Base-by-base conservation (phyloP, 495 filamentous ascomycete species). In the Hyaloscypha finlandica region DNA sequence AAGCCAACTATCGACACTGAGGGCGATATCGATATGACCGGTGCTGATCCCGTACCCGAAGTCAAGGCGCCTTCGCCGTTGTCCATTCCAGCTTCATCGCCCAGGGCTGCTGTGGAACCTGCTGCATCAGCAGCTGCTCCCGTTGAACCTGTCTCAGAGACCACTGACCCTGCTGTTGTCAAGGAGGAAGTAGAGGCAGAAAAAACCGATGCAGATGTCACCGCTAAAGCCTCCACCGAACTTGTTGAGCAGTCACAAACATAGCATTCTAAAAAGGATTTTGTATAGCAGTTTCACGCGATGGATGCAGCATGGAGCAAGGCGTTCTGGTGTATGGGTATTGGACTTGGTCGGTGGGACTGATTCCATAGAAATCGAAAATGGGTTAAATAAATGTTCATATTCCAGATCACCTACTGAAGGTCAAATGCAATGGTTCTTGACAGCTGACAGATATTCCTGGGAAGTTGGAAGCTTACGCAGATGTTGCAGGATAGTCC, bases 1-100 rank as follows among this genome's bases (percentile, higher is more conserved):
- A 74, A 74, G 32, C 68, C 77, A 56, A 81, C 79, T 32, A 80
- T 83, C 31, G 81, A 85, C 30, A 82, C 86, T 42, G 85, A 85
- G 30, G 85, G 88, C 64, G 89, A 90, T 71, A 81, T 85, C 4
- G 75, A 86, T 12, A 89, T 89, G 68, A 88, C 89, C 69, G 86
- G 79, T 5, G 76, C 75, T 31, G 70, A 74, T 61, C 51, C 70
- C 6, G 35, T 61, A 9, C 8, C 63, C 9, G 45, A 71, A 2
- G 70, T 73, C 33, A 61, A 64, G 60, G 32, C 66, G 19, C 54
- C 70, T 33, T 39, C 59, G 6, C 59, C 54, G 8, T 29, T 31
- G 8, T 54, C 64, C 29, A 58, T 66, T 64, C 30, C 52, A 60
- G 29, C 29, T 20, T 45, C 37, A 8, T 29, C 59, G 33, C 37